Evolutionary conservation across 2,329 filamentous ascomycete species (phyloP).

Genomic region (Epichloe brachyelytri): DNA sequence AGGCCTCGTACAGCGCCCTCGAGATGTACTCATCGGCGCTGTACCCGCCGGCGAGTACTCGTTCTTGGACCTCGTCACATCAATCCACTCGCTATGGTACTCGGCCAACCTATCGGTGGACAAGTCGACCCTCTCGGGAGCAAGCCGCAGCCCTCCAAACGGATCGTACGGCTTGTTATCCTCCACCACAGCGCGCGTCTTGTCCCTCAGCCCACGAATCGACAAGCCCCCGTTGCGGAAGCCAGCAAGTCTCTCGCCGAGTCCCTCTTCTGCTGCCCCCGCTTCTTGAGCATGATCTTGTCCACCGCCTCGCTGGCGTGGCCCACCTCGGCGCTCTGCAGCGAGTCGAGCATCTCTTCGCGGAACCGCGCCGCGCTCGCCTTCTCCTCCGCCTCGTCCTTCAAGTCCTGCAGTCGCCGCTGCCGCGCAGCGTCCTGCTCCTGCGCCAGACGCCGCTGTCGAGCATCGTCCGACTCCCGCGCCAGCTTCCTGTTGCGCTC

Average conservation of each 20-base stretch:
- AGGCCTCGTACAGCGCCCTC: conserved; percentile 75
- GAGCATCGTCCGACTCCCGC: conserved; percentile 40
- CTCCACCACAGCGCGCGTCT: conserved; percentile 22
- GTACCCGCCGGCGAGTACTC: conserved; percentile 69
- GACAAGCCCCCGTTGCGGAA: conserved; percentile 28
- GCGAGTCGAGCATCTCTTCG: conserved; percentile 55
- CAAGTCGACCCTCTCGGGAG: conserved; percentile 56
- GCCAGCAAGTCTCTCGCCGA: conserved; percentile 22
- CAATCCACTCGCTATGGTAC: conserved; percentile 67
- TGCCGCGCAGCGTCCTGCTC: conserved; percentile 53
- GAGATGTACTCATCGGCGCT: conserved; percentile 69
- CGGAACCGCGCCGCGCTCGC: conserved; percentile 48
- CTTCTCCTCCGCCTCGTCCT: conserved; percentile 60
- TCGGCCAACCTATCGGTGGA: conserved; percentile 33
- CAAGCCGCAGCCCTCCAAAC: conserved; percentile 62
- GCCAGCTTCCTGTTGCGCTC: conserved; percentile 46
- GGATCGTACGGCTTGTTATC: conserved; percentile 75
- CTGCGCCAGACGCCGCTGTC: conserved; percentile 41
- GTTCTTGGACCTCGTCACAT: conserved; percentile 50
- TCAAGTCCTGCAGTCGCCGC: conserved; percentile 46
- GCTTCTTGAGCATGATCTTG: conserved; percentile 60
- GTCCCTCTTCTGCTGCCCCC: conserved; percentile 38
- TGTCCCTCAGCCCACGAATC: conserved; percentile 70
- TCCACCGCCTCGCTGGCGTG: conserved; percentile 46
- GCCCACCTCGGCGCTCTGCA: conserved; percentile 48